Percentiles rank a stretch among this genome's conserved stretches.
Evolutionary conservation across 768 basidiomycete species (phyloP).

Genomic region (Asterophora lycoperdoides): DNA sequence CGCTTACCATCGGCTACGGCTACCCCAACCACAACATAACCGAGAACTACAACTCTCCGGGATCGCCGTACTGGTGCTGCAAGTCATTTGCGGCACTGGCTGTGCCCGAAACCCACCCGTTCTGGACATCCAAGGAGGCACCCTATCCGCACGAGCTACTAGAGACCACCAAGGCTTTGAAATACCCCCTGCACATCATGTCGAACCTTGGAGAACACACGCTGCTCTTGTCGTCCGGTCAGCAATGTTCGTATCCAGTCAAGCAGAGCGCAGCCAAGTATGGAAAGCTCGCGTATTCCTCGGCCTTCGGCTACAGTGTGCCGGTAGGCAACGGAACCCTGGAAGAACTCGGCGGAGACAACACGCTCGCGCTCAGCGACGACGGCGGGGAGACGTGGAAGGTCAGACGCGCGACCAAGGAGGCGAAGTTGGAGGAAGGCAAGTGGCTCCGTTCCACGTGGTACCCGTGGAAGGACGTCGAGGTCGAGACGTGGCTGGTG

Average conservation of each 20-base stretch:
- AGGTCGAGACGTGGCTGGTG: constrained; percentile 72
- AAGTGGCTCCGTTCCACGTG: constrained; percentile 64
- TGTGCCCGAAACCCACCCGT: constrained; percentile 61
- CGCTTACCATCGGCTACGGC: constrained; percentile 64
- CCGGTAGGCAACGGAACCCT: constrained; percentile 63
- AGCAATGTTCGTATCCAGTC: constrained; percentile 76
- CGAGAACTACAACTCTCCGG: constrained; percentile 77
- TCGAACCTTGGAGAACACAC: constrained; percentile 61
- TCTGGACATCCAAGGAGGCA: constrained; percentile 68
- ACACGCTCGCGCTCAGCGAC: constrained; percentile 64
- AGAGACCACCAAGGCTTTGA: constrained; percentile 46
- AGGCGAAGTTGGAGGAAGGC: constrained; percentile 51
- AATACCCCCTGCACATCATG: constrained; percentile 65
- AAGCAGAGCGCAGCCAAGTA: constrained; percentile 78
- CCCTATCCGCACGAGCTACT: constrained; percentile 50
- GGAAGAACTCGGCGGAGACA: constrained; percentile 70
- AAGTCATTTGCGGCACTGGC: constrained; percentile 69
- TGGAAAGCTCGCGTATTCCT: constrained; percentile 72
- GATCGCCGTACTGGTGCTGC: constrained; percentile 80
- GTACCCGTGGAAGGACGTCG: constrained; percentile 70
- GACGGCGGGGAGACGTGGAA: constrained; percentile 73
- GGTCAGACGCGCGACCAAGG: constrained; percentile 56
- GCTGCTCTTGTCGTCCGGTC: constrained; percentile 70
- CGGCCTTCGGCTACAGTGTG: constrained; percentile 75
- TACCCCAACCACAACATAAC: constrained; percentile 75